These are phyloP conservation scores for Talaromyces sp. DNA, from an alignment of 2,329 filamentous ascomycete genomes.

Conservation along the genomic window DNA sequence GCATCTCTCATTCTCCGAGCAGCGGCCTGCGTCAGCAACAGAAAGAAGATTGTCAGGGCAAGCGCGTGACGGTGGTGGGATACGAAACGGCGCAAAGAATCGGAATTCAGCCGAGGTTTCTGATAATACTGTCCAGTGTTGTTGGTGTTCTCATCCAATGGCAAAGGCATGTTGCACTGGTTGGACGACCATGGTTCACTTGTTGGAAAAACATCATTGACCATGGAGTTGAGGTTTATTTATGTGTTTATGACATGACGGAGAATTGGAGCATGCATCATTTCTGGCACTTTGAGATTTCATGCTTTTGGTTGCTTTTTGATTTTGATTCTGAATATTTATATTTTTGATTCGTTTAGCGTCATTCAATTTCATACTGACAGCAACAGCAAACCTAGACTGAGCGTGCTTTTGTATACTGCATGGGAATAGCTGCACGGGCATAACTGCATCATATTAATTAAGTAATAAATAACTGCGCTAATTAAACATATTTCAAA, in stretches of 20 bases:
- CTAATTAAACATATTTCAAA: neutral
- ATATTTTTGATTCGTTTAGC: neutral
- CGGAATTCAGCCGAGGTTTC: neutral
- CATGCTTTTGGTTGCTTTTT: neutral
- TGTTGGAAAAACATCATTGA: slow-evolving; percentile 11
- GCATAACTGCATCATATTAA: neutral
- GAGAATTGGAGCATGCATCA: neutral
- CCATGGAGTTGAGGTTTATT: neutral
- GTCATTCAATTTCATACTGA: neutral
- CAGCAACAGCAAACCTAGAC: neutral
- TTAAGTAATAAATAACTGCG: neutral
- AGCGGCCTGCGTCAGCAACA: neutral
- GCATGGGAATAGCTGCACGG: too few species aligned
- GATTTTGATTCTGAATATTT: too few species aligned
- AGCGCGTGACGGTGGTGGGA: neutral
- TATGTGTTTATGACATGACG: neutral
- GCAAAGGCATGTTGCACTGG: slow-evolving; percentile 10
- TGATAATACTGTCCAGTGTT: slow-evolving; percentile 2
- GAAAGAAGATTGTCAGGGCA: slow-evolving; percentile 2
- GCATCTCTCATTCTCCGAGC: slow-evolving; percentile 1
- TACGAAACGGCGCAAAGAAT: neutral
- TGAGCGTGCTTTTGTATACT: neutral
- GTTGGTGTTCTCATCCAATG: slow-evolving; percentile 10
- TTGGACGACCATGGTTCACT: slow-evolving; percentile 13
- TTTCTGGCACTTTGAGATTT: neutral